Evolutionary conservation across 805 yeast species (phyloP), one percentile per base, ranked within the genome.

Genomic region (Lipomyces kockii): DNA sequence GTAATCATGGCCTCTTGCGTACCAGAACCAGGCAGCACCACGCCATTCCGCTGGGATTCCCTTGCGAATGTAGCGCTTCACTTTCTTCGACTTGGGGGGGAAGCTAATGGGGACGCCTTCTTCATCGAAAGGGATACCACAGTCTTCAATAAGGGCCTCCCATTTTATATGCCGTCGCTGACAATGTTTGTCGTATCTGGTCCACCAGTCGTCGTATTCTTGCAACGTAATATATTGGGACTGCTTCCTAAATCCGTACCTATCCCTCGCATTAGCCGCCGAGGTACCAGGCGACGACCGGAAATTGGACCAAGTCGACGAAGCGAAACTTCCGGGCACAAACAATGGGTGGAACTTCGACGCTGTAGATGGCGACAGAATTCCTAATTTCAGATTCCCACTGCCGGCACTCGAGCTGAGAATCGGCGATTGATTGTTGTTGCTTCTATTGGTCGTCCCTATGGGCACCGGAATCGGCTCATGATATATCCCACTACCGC

Each of bases 11-110:
- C 98, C 99, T 32, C 88, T 87, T 8, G 97, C 97, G 78, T 91
- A 94, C 81, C 87, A 89, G 83, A 95, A 94, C 99, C 99, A 94
- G 0, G 98, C 97, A 71, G 86, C 85, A 0, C 99, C 99, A 72
- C 99, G 82, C 98, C 97, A 94, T 76, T 92, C 97, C 0, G 97
- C 93, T 0, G 99, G 98, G 11, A 94, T 88, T 12, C 99, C 99
- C 76, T 90, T 90, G 64, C 98, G 84, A 12, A 95, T 86, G 74
- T 91, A 88, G 66, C 96, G 84, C 74, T 90, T 89, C 70, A 92
- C 81, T 72, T 89, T 91, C 66, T 89, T 93, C 2, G 92, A 89
- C 68, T 84, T 85, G 0, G 94, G 86, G 0, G 97, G 97, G 72
- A 89, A 91, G 70, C 91, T 78, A 0, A 82, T 79, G 0, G 96